Conservation (phyloP, 805 yeast genomes). For the Ogataea trehaloabstinens region DNA sequence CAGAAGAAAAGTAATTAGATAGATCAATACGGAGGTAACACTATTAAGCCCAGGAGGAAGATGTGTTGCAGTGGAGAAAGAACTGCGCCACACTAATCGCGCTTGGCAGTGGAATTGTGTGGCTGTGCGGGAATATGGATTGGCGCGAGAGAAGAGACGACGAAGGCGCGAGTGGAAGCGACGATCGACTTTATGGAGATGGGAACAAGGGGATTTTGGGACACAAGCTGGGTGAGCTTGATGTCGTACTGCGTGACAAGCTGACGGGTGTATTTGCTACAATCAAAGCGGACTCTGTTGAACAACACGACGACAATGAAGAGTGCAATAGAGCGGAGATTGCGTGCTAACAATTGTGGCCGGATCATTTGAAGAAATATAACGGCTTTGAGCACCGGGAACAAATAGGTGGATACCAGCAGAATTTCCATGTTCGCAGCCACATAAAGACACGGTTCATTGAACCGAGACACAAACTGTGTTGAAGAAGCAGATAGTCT, state of each 20-base stretch:
- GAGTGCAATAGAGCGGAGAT: constrained; percentile 36
- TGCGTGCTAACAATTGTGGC: constrained; percentile 25
- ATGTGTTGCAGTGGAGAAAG: too few relatives aligned
- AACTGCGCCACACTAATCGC: too few relatives aligned
- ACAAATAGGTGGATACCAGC: constrained; percentile 36
- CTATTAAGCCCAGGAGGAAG: neutral
- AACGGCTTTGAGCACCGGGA: constrained; percentile 43
- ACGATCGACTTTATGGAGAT: constrained; percentile 13
- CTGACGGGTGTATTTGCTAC: constrained; percentile 52
- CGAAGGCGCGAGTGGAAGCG: constrained; percentile 8
- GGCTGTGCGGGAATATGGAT: constrained; percentile 18
- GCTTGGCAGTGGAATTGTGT: too few relatives aligned
- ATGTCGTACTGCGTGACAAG: constrained; percentile 47
- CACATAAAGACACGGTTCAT: constrained; percentile 40
- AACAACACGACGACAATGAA: constrained; percentile 50
- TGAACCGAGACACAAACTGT: constrained; percentile 36
- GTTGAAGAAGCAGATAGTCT: constrained; percentile 30
- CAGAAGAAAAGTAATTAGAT: neutral
- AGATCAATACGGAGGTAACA: neutral
- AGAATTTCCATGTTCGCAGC: constrained; percentile 50
- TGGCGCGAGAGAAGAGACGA: constrained; percentile 10
- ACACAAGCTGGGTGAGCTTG: constrained; percentile 37
- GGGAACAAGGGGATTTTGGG: constrained; percentile 38
- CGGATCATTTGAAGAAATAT: constrained; percentile 34
- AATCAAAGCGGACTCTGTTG: constrained; percentile 58